These are phyloP conservation scores for Gentiana straminea DNA, from an alignment of 257 asterid genomes.

Conservation along the genomic window DNA sequence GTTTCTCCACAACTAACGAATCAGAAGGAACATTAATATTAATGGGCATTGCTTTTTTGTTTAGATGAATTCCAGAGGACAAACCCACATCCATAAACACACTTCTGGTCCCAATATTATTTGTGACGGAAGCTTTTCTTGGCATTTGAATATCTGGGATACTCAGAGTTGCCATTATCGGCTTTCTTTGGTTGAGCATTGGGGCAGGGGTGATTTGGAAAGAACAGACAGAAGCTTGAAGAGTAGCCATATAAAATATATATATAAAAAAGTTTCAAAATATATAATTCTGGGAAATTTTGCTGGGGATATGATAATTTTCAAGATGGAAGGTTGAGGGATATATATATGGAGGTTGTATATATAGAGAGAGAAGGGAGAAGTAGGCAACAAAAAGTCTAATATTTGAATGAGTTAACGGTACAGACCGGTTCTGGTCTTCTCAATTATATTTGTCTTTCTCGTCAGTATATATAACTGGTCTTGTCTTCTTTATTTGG, in stretches of 20 bases:
- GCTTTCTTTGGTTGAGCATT: background rate
- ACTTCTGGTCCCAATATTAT: background rate
- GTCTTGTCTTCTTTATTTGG: no score
- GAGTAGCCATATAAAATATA: slow-evolving; percentile 6
- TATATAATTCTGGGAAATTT: background rate
- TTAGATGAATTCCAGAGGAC: background rate
- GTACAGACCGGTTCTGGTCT: slow-evolving; percentile 13
- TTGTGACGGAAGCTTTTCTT: slow-evolving; percentile 5
- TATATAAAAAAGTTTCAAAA: no score
- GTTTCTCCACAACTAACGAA: slow-evolving; percentile 23
- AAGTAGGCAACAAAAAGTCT: background rate
- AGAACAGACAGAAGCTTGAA: slow-evolving; percentile 7
- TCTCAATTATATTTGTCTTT: no score
- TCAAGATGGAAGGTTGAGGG: background rate
- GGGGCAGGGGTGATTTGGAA: background rate
- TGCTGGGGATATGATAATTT: background rate
- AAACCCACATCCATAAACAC: background rate
- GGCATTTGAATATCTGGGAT: background rate
- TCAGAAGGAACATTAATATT: slow-evolving; percentile 9
- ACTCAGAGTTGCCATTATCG: slow-evolving; percentile 5
- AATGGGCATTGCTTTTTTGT: background rate
- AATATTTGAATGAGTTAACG: slow-evolving; percentile 17
- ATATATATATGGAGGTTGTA: background rate
- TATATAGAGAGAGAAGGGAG: background rate
- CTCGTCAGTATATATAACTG: no score